Base-by-base conservation (phyloP, 106 monocot genomes). In the Dendrobium officinale region DNA sequence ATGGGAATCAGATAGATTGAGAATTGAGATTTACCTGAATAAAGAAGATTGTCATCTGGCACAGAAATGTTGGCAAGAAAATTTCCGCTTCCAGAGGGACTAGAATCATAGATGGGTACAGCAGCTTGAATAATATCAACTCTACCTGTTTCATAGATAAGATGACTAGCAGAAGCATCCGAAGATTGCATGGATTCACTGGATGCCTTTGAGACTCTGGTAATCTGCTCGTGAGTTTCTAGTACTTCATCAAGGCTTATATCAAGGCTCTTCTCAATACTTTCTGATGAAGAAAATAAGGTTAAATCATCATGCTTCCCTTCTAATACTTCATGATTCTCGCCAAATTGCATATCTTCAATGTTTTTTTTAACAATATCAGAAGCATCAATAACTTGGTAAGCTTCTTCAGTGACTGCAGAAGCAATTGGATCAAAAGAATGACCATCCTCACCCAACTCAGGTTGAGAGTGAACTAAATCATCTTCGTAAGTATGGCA, bases 81-180 rank as follows among this genome's bases (percentile, higher is more conserved):
- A 55, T 79, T 85, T 40, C 79, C 79, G 20, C 79, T 78, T 77
- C 80, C 85, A 26, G 85, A 86, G 45, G 90, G 84, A 73, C 81
- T 82, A 41, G 67, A 82, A 80, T 91, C 86, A 72, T 82, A 91
- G 73, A 86, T 29, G 15, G 83, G 84, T 42, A 75, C 81, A 0
- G 75, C 77, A 51, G 59, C 22, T 58, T 75, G 83, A 49, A 15
- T 19, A 29, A 13, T 76, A 49, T 37, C 70, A 37, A 70, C 61
- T 6, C n/a, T 10, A 20, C 4, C 1, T 22, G 61, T 22, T 61
- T 61, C 61, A 61, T 20, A 22, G 5, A 61, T 61, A 4, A 61
- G 22, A 22, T 61, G 61, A 61, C 22, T 61, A 0, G 22, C 3
- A 61, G 19, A 22, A 61, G 22, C 10, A 51, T 51, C 22, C 4